Conservation (phyloP, 1,284 basidiomycete genomes). For the Earliella scabrosa region DNA sequence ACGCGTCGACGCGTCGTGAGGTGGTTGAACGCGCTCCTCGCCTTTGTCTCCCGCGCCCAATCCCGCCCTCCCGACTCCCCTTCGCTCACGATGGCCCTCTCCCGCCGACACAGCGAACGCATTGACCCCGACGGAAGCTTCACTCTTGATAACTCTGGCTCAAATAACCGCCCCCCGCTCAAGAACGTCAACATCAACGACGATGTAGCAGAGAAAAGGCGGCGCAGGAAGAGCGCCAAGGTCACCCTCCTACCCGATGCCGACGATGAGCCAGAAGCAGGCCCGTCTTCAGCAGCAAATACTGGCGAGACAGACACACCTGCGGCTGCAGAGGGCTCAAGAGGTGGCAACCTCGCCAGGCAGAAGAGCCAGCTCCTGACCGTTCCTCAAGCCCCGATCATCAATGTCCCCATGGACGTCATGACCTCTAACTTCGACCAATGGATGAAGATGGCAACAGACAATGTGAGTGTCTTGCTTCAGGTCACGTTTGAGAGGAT, state of each 20-base stretch:
- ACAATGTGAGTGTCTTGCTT: slow-evolving; percentile 73
- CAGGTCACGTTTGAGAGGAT: too few species aligned
- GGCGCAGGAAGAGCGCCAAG: slow-evolving; percentile 75
- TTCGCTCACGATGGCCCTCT: slow-evolving; percentile 29
- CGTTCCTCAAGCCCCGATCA: slow-evolving; percentile 58
- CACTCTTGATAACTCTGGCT: slow-evolving; percentile 43
- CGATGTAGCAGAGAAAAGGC: slow-evolving; percentile 78
- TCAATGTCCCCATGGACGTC: slow-evolving; percentile 73
- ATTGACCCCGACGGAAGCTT: slow-evolving; percentile 56
- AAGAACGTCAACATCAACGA: slow-evolving; percentile 76
- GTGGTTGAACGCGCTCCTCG: slow-evolving; percentile 1
- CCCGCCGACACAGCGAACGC: slow-evolving; percentile 62
- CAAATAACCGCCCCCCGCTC: slow-evolving; percentile 44
- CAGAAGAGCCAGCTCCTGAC: slow-evolving; percentile 69
- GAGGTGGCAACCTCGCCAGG: slow-evolving; percentile 44
- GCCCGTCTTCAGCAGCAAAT: slow-evolving; percentile 50
- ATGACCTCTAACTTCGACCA: slow-evolving; percentile 94
- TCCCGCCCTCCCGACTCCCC: slow-evolving; percentile 12
- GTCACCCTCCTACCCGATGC: slow-evolving; percentile 36
- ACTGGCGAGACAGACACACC: slow-evolving; percentile 26
- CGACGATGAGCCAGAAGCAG: slow-evolving; percentile 55
- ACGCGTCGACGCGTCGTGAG: slow-evolving; percentile 23
- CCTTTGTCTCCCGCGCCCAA: neutral
- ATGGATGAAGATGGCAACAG: slow-evolving; percentile 99
- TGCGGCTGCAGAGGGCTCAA: slow-evolving; percentile 42